Conservation (phyloP, 306 rosid genomes). For the Quercus ilex region DNA sequence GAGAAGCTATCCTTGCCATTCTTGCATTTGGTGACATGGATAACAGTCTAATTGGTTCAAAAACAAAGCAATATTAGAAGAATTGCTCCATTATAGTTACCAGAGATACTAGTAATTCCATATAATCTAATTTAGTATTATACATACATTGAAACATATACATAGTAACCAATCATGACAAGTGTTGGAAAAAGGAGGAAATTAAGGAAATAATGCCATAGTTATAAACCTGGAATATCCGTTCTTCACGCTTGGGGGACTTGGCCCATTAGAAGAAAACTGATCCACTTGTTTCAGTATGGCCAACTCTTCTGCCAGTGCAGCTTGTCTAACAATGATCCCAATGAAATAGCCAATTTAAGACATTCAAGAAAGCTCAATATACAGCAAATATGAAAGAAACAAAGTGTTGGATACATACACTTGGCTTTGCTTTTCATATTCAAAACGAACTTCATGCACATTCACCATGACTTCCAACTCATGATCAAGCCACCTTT, state of each 20-base stretch:
- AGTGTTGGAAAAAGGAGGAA: background rate
- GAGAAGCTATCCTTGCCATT: slow-evolving; percentile 66
- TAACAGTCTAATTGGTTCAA: slow-evolving; percentile 42
- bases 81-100: slow-evolving; percentile 15
- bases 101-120: background rate
- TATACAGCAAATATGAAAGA: background rate
- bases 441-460: slow-evolving; percentile 73
- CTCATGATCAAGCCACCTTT: slow-evolving; percentile 82
- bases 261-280: slow-evolving; percentile 39
- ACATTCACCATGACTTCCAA: slow-evolving; percentile 70
- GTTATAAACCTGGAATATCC: slow-evolving; percentile 46
- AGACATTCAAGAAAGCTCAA: slow-evolving; percentile 7
- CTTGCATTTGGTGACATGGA: slow-evolving; percentile 66
- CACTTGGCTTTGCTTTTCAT: slow-evolving; percentile 69
- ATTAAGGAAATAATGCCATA: background rate
- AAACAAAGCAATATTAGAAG: background rate
- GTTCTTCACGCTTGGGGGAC: slow-evolving; percentile 42
- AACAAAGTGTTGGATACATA: slow-evolving; percentile 32
- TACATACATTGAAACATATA: background rate
- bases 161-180: background rate
- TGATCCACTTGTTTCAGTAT: slow-evolving; percentile 53
- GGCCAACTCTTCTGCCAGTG: slow-evolving; percentile 64
- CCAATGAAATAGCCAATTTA: slow-evolving; percentile 17
- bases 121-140: background rate
- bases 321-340: slow-evolving; percentile 42